Evolutionary conservation across 2,329 filamentous ascomycete genomes (phyloP), one percentile per base, ranked within the genome.

Genomic region (Diaporthe sp.): DNA sequence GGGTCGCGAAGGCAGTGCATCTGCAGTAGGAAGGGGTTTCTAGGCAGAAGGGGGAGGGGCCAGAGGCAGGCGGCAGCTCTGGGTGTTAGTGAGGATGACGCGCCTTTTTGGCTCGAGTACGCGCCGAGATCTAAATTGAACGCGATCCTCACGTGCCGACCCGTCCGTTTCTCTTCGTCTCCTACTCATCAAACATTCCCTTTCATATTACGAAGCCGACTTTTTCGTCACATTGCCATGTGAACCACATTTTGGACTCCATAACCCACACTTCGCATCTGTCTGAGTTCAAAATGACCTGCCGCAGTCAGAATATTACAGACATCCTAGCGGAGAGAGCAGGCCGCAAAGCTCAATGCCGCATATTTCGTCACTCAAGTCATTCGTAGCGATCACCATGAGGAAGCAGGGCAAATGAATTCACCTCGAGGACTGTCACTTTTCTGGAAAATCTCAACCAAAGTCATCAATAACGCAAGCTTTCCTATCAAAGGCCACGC

Each of bases 11-110:
- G 37, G 58, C 49, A 73, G 60, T 65, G 71, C 71, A 73, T 73
- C 61, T 42, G 71, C 49, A 7, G 42, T 25, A 65, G 53, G 17
- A 28, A 37, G 37, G 46, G 12, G 25, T 1, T 34, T 73, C 58
- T 62, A 65, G 71, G 71, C 71, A 73, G 58, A 73, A 39, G 71
- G 46, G 55, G 65, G 49, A 37, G 44, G 62, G 57, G 71, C n/a
- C n/a, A 25, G 12, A 39, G n/a, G 13, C 57, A 72, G 71, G 71
- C 65, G 65, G 65, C 65, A 70, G 34, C 65, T 53, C 22, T 70
- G 8, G 46, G 44, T 70, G 55, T 34, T 49, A 58, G 70, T 60
- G 55, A 58, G 51, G 28, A 57, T 65, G 71, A 73, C 71, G 71
- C 71, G 71, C 71, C 46, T 61, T 51, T 51, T 73, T 62, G 57